Conservation (phyloP, 140 eudicot genomes). For the Bidens hawaiensis region DNA sequence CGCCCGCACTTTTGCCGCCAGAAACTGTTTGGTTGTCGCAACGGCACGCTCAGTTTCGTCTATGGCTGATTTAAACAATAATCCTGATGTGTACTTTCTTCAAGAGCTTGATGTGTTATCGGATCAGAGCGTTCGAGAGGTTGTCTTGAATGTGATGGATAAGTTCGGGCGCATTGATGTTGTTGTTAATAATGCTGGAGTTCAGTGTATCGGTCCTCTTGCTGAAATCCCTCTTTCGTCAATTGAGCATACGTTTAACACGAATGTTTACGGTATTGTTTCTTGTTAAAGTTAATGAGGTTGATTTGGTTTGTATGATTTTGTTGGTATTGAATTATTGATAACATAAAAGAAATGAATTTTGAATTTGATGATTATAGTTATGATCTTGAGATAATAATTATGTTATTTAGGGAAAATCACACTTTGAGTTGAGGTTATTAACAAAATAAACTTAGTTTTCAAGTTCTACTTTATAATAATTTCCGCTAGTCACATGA, state of each 20-base stretch:
- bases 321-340: too few species aligned
- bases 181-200: conserved; percentile 90
- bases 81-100: conserved; percentile 39
- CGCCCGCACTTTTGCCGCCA: conserved; percentile 67
- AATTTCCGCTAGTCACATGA: too few species aligned
- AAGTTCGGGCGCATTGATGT: conserved; percentile 71
- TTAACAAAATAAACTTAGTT: too few species aligned
- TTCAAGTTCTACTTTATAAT: too few species aligned
- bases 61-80: conserved; percentile 44
- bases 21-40: conserved; percentile 71
- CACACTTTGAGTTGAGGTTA: too few species aligned
- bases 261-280: conserved; percentile 73
- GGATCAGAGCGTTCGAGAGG: conserved; percentile 55
- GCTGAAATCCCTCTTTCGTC: conserved; percentile 74
- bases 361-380: not conserved
- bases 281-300: not conserved
- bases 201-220: conserved; percentile 89
- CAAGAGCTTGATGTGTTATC: conserved; percentile 69
- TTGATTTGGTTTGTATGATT: too few species aligned
- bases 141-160: conserved; percentile 42
- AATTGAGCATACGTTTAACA: conserved; percentile 56
- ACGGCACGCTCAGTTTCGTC: conserved; percentile 62
- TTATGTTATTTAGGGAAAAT: too few species aligned
- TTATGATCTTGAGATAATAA: not conserved
- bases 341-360: not conserved